These are phyloP conservation scores for Xylaria palmicola DNA, from an alignment of 495 filamentous ascomycete species.

Conservation along the genomic window DNA sequence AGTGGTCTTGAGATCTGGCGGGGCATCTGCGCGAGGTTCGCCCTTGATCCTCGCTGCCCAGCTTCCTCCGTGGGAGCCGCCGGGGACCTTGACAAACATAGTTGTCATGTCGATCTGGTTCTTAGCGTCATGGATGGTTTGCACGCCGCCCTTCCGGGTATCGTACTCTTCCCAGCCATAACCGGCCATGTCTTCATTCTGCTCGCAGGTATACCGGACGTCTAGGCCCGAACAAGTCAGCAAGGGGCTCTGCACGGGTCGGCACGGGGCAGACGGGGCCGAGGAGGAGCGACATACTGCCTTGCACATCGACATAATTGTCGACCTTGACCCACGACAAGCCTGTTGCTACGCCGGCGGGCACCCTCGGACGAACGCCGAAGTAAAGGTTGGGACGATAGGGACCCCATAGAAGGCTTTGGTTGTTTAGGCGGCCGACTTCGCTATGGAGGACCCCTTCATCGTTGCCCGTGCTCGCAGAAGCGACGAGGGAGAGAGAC, in stretches of 20 bases:
- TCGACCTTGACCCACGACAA: slow-evolving; percentile 91
- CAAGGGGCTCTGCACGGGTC: neutral
- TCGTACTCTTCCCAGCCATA: slow-evolving; percentile 99
- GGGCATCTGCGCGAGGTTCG: slow-evolving; percentile 65
- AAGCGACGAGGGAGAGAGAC: slow-evolving; percentile 22
- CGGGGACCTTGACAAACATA: slow-evolving; percentile 89
- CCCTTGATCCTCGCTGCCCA: slow-evolving; percentile 92
- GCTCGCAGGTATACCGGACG: slow-evolving; percentile 93
- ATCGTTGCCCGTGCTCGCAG: slow-evolving; percentile 17
- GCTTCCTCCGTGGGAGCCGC: slow-evolving; percentile 81
- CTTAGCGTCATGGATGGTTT: slow-evolving; percentile 84
- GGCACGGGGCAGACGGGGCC: neutral
- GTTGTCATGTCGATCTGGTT: slow-evolving; percentile 90
- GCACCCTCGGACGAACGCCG: slow-evolving; percentile 82
- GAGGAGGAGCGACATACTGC: slow-evolving; percentile 57
- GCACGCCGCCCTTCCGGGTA: slow-evolving; percentile 76
- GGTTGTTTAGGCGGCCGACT: slow-evolving; percentile 64
- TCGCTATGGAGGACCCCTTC: slow-evolving; percentile 50
- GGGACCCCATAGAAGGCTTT: slow-evolving; percentile 92
- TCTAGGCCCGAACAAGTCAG: slow-evolving; percentile 48
- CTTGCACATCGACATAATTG: slow-evolving; percentile 70
- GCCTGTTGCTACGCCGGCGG: slow-evolving; percentile 78
- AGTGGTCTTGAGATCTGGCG: slow-evolving; percentile 64
- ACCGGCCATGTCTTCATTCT: slow-evolving; percentile 88
- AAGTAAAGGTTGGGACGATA: slow-evolving; percentile 97